Percentiles rank a stretch among this genome's conserved stretches.
phyloP scores from a whole-genome alignment of 306 rosid genomes.

The Oxytropis ochrocephala region DNA sequence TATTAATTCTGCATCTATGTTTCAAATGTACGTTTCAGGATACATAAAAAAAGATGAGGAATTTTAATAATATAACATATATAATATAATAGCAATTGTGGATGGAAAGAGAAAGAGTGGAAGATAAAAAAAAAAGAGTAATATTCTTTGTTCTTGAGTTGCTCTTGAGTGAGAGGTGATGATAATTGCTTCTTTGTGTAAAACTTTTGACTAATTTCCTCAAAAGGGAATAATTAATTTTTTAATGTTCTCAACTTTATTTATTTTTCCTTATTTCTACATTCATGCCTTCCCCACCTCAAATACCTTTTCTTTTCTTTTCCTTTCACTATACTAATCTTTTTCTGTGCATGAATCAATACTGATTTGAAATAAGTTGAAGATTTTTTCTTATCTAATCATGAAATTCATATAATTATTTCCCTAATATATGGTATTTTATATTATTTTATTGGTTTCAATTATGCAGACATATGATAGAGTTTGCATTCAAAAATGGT shows the following conservation, averaged over 20 bases:
- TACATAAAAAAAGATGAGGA: neutral
- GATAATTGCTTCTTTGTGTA: constrained; percentile 25
- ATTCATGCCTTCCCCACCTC: constrained; percentile 10
- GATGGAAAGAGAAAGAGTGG: constrained; percentile 27
- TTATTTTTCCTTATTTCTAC: constrained; percentile 12
- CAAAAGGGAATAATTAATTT: constrained; percentile 30
- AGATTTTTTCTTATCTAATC: neutral
- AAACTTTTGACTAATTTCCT: constrained; percentile 32
- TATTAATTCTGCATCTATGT: constrained; percentile 12
- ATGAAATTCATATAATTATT: neutral
- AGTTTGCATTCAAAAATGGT: constrained; percentile 66
- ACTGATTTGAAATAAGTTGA: neutral
- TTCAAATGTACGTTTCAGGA: constrained; percentile 1
- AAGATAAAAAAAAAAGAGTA: constrained; percentile 6
- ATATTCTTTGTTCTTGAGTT: constrained; percentile 25
- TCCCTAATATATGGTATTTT: neutral
- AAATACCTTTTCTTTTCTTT: neutral
- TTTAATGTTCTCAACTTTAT: constrained; percentile 23
- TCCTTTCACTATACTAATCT: neutral
- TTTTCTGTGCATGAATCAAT: constrained; percentile 10
- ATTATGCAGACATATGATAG: constrained; percentile 77
- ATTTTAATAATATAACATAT: neutral
- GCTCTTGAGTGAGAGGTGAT: constrained; percentile 31
- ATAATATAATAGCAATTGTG: constrained; percentile 1
- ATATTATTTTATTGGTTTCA: constrained; percentile 7